Evolutionary conservation across 2,329 filamentous ascomycete species (phyloP).

Genomic region (Aureobasidium vineae): DNA sequence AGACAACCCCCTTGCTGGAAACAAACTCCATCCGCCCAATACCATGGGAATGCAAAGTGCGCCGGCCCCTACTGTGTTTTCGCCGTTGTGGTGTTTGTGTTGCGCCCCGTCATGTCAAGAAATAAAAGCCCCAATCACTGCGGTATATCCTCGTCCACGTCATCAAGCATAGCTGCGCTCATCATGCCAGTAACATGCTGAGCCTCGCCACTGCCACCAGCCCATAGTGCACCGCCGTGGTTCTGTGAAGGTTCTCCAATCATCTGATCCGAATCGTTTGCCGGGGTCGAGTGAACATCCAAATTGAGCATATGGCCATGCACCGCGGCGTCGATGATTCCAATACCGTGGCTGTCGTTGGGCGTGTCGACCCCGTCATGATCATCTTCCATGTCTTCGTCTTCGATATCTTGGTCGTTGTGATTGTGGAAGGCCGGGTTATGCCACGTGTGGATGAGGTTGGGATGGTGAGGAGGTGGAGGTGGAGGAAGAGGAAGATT

Average conservation of each 20-base stretch:
- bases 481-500: constrained; percentile 19
- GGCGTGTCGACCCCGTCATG: constrained; percentile 29
- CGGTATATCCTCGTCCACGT: constrained; percentile 36
- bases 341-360: constrained; percentile 12
- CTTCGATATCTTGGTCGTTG: constrained; percentile 29
- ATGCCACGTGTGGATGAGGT: constrained; percentile 20
- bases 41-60: not conserved
- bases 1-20: too few species aligned
- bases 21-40: not conserved
- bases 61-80: not conserved
- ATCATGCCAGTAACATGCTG: constrained; percentile 43
- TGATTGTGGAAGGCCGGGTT: constrained; percentile 24
- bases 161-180: constrained; percentile 41
- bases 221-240: constrained; percentile 19
- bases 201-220: constrained; percentile 29
- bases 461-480: constrained; percentile 20
- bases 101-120: not conserved
- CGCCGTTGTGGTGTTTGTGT: not conserved
- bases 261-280: not conserved
- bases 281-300: constrained; percentile 32
- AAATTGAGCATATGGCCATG: constrained; percentile 36
- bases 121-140: not conserved
- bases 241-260: not conserved
- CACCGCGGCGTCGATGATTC: not conserved
- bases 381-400: constrained; percentile 34